phyloP scores from a whole-genome alignment of 2,329 filamentous ascomycete species.

The Magnaporthales sp. region DNA sequence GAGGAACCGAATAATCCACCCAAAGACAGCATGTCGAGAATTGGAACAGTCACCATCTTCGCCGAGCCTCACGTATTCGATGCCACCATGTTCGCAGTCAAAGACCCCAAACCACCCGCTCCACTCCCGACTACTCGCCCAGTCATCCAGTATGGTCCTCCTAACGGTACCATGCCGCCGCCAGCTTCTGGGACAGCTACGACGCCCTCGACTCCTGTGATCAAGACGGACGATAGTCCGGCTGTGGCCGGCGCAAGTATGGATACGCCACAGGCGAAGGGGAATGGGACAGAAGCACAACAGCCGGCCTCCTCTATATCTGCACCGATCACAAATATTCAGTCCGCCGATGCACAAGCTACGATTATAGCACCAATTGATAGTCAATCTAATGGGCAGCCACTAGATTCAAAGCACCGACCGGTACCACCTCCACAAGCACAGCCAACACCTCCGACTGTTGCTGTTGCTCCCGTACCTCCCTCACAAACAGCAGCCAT shows the following conservation, averaged over 20 bases:
- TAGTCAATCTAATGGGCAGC: neutral
- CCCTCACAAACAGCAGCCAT: constrained; percentile 20
- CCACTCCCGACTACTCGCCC: constrained; percentile 36
- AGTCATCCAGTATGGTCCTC: constrained; percentile 57
- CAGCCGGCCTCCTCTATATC: constrained; percentile 9
- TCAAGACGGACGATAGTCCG: constrained; percentile 12
- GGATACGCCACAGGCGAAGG: neutral
- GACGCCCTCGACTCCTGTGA: constrained; percentile 13
- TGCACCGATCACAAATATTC: constrained; percentile 11
- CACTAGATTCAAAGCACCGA: neutral
- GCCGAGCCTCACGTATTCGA: constrained; percentile 76
- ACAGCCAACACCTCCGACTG: neutral
- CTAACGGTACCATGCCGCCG: constrained; percentile 52
- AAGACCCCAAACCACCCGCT: constrained; percentile 47
- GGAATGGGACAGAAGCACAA: constrained; percentile 8
- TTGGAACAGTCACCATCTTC: constrained; percentile 65
- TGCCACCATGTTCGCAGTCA: constrained; percentile 64
- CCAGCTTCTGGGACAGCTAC: constrained; percentile 24
- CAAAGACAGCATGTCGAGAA: constrained; percentile 63
- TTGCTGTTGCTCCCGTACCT: constrained; percentile 13
- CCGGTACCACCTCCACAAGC: constrained; percentile 10
- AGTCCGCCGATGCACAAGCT: neutral
- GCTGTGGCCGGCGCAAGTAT: neutral
- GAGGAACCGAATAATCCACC: constrained; percentile 59
- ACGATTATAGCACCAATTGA: neutral